Evolutionary conservation across 257 asterid species (phyloP), one percentile per base, ranked within the genome.

Genomic region (Cinchona pubescens): DNA sequence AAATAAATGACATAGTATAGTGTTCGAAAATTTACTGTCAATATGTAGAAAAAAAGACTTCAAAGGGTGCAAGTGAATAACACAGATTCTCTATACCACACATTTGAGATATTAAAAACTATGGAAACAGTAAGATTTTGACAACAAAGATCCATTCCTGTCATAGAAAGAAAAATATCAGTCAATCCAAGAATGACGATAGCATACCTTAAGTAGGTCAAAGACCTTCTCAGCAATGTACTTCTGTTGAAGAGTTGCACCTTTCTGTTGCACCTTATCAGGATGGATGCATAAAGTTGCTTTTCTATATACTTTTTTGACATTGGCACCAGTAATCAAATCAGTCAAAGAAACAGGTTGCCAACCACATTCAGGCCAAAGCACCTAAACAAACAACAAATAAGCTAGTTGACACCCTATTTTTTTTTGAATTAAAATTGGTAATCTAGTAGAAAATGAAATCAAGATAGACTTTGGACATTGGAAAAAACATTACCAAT

Each of bases 321-420:
- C 99, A 15, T 90, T 83, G 79, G 95, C 93, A 38, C 97, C 99
- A 5, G 89, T 89, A 61, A 95, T 93, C 85, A 95, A 82, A 83
- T 95, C 99, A 62, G 99, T 95, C 90, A 95, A 90, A 43, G 99
- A 93, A 81, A 95, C 92, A 40, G 99, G 96, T 84, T 89, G 97
- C 99, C 99, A 95, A 59, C 99, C 99, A 83, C 98, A 91, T 83
- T 89, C 98, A 69, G 99, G 99, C 99, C 99, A 95, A 80, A 95
- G 99, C 76, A 95, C 98, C 99, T 95, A 80, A 30, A 15, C 27
- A 80, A 79, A 27, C 56, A 61, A 53, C 40, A 70, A 72, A 61
- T 46, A 56, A 71, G 75, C 68, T 35, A 75, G 30, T 63, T 61
- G 68, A 18, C 49, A 42, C 67, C 45, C 66, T 14, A 45, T 23